Percentiles rank a stretch among this genome's conserved stretches.
These are phyloP conservation scores for Paraphaeosphaeria sporulosa DNA, from an alignment of 2,329 filamentous ascomycete genomes.

Conservation along the genomic window DNA sequence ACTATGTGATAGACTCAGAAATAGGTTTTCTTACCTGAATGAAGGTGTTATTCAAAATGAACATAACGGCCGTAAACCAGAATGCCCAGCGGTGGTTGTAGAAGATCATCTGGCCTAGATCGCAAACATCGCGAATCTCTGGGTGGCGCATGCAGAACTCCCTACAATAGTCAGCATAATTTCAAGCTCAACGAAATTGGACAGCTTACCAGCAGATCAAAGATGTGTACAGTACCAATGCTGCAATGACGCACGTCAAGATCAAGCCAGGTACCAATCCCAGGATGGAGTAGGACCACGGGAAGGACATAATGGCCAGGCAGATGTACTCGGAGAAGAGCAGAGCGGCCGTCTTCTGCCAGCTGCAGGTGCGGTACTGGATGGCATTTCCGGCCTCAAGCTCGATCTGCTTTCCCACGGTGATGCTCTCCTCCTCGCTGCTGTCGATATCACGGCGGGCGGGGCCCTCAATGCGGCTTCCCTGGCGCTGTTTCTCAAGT, in stretches of 20 bases:
- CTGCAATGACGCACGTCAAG: conserved; percentile 79
- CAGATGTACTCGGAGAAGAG: conserved; percentile 97
- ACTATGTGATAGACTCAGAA: conserved; percentile 16
- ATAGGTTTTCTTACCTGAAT: conserved; percentile 66
- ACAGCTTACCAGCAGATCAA: conserved; percentile 65
- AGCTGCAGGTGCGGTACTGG: conserved; percentile 91
- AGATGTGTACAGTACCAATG: conserved; percentile 83
- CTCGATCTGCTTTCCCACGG: conserved; percentile 73
- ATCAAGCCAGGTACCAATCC: conserved; percentile 88
- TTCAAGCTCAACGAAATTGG: neutral
- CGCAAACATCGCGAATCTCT: conserved; percentile 90
- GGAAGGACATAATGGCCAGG: conserved; percentile 92
- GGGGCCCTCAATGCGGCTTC: conserved; percentile 53
- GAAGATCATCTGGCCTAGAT: conserved; percentile 95
- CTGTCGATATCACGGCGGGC: conserved; percentile 40
- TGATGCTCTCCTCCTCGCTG: conserved; percentile 51
- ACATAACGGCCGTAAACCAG: conserved; percentile 80
- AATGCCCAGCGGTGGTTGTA: conserved; percentile 80
- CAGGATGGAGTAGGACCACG: conserved; percentile 87
- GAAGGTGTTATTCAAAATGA: conserved; percentile 92
- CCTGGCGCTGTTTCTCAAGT: conserved; percentile 36
- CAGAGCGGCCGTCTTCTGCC: conserved; percentile 91
- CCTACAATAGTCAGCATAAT: conserved; percentile 58
- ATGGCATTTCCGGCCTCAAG: conserved; percentile 80
- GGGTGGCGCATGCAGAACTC: conserved; percentile 91